Percentiles rank a stretch among this genome's conserved stretches.
These are phyloP conservation scores for Zea luxurians DNA, from an alignment of 176 grass and related monocot species.

Conservation along the genomic window DNA sequence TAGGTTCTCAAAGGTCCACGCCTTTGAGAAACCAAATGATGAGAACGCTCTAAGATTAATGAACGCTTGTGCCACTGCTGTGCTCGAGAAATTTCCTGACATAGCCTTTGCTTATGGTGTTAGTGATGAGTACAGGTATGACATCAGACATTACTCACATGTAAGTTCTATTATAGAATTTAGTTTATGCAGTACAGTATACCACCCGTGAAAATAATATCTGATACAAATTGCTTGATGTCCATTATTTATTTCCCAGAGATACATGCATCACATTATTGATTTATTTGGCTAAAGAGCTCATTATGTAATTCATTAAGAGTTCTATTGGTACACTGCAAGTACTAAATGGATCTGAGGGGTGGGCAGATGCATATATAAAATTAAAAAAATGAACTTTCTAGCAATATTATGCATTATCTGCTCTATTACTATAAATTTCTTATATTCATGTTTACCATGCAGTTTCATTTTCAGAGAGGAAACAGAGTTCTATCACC, in stretches of 20 bases:
- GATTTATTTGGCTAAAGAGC: background rate
- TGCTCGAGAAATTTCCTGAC: slow-evolving; percentile 75
- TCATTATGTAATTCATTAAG: background rate
- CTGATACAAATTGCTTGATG: background rate
- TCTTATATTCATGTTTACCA: slow-evolving; percentile 29
- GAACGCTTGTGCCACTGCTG: slow-evolving; percentile 64
- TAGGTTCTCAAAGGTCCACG: slow-evolving; percentile 75
- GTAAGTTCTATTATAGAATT: background rate
- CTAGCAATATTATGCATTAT: background rate
- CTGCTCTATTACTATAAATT: background rate
- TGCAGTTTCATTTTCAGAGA: slow-evolving; percentile 87
- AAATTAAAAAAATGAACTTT: background rate
- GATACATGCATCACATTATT: background rate
- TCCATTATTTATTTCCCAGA: background rate
- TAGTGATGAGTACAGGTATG: slow-evolving; percentile 89
- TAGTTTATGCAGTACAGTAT: background rate
- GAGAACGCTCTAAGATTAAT: slow-evolving; percentile 64
- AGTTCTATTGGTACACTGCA: background rate
- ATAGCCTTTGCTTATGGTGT: slow-evolving; percentile 95
- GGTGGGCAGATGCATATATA: background rate
- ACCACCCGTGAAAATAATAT: background rate
- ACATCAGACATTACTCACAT: background rate
- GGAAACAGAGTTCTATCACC: slow-evolving; percentile 70
- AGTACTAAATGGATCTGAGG: background rate
- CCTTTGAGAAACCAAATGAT: slow-evolving; percentile 83